Percentiles rank a stretch among this genome's conserved stretches.
These are phyloP conservation scores for Pseudozyma flocculosa DNA, from an alignment of 1,284 basidiomycete species.

Conservation along the genomic window DNA sequence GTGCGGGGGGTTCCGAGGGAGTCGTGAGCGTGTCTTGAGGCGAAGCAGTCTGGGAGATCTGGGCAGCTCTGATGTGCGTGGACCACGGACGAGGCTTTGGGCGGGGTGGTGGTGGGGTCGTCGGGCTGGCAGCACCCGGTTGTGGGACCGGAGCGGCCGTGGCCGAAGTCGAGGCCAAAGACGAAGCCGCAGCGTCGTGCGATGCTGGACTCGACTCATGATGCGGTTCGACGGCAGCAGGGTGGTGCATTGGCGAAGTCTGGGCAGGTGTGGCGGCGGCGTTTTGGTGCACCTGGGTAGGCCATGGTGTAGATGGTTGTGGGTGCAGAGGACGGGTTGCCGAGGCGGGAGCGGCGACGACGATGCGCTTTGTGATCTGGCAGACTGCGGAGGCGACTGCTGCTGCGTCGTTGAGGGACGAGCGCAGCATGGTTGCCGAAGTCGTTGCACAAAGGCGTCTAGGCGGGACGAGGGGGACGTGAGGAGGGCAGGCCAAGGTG, in stretches of 20 bases:
- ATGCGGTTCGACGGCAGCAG: too few species aligned
- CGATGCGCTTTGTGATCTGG: slow-evolving; percentile 23
- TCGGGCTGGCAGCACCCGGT: background rate
- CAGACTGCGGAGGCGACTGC: slow-evolving; percentile 31
- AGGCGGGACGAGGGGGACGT: background rate
- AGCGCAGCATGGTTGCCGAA: slow-evolving; percentile 15
- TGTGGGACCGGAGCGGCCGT: too few species aligned
- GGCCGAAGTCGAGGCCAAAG: too few species aligned
- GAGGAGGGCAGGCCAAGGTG: background rate
- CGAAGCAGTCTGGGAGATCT: too few species aligned
- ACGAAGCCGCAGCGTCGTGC: too few species aligned
- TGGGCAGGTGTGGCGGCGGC: background rate
- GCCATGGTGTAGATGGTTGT: slow-evolving; percentile 2
- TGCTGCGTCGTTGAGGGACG: slow-evolving; percentile 29
- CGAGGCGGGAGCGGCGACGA: slow-evolving; percentile 3
- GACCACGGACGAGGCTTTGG: slow-evolving; percentile 5
- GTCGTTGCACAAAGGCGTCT: too few species aligned
- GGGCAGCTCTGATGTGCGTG: background rate
- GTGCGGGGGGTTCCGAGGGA: background rate
- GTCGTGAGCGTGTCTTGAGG: background rate
- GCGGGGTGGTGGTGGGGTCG: background rate
- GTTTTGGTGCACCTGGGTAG: background rate
- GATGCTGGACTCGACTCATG: too few species aligned
- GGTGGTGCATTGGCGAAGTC: too few species aligned
- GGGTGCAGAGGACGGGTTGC: slow-evolving; percentile 9